phyloP scores from a whole-genome alignment of 306 rosid species.

The Astragalus membranaceus region DNA sequence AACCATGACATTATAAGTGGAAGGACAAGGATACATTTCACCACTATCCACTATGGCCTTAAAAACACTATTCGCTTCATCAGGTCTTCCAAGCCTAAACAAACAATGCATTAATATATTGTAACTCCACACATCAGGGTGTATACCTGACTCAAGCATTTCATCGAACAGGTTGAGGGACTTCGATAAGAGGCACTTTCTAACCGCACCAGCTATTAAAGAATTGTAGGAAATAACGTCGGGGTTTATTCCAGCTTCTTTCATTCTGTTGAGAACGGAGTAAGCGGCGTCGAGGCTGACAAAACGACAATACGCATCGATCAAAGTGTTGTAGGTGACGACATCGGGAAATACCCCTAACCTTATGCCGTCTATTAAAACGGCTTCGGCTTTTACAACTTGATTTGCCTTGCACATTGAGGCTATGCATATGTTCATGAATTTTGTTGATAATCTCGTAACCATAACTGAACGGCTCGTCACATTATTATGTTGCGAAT shows the following conservation, averaged over 20 bases:
- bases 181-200: conserved; percentile 26
- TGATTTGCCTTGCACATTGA: conserved; percentile 46
- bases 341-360: conserved; percentile 63
- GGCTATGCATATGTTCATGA: conserved; percentile 60
- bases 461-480: conserved; percentile 28
- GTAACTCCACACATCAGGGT: conserved; percentile 68
- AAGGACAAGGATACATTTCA: conserved; percentile 27
- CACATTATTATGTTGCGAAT: no score
- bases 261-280: conserved; percentile 55
- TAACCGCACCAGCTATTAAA: conserved; percentile 48
- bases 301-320: conserved; percentile 60
- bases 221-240: conserved; percentile 69
- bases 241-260: conserved; percentile 59
- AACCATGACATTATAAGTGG: conserved; percentile 61
- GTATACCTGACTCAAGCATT: conserved; percentile 50
- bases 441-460: conserved; percentile 44
- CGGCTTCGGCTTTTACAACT: conserved; percentile 49
- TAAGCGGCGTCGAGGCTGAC: conserved; percentile 46
- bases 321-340: conserved; percentile 66
- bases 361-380: conserved; percentile 49
- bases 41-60: conserved; percentile 29
- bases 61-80: conserved; percentile 58
- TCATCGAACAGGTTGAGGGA: conserved; percentile 58
- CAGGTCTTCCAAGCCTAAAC: conserved; percentile 66
- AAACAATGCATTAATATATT: conserved; percentile 66